Evolutionary conservation across 441 rosid genomes (phyloP), one percentile per base, ranked within the genome.

Genomic region (California macrophylla): DNA sequence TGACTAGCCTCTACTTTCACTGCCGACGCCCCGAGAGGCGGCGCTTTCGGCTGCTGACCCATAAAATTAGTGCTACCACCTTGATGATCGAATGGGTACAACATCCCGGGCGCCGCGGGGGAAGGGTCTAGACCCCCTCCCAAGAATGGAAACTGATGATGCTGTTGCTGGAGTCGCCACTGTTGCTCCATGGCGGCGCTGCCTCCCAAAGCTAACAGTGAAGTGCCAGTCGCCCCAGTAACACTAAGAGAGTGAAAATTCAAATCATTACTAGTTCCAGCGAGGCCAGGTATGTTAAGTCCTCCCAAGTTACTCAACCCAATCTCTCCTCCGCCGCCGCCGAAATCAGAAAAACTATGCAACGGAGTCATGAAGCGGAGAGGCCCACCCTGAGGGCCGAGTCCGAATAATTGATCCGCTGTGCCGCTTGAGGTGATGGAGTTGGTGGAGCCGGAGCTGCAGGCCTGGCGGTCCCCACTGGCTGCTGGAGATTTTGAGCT

Each of bases 1-100:
- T 45, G 52, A 45, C 16, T 83, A 5, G 84, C 97, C 79, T 93
- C 98, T 86, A 82, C 85, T 82, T 93, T 89, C 81, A 90, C 90
- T 1, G 91, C 76, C 1, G 73, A 52, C 13, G 71, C 69, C 58
- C 70, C 77, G 16, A 91, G 75, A 72, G 89, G 72, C 32, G 86
- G 28, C 66, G 52, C 52, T 45, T 81, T 83, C 6, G 84, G 81
- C 67, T 85, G 77, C 50, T 66, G 25, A n/a, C 79, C 77, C 1
- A 63, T 74, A 16, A 81, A 76, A 21, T 71, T 76, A 9, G 79
- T 78, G 0, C 74, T 72, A 15, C 77, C 75, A 10, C 81, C 76
- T 69, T 86, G 52, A 15, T 45, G 38, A 0, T 34, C 96, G 69
- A 80, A 89, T 18, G 89, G 87, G 80, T 82, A 85, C 23, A 85